Evolutionary conservation across 2,329 filamentous ascomycete genomes (phyloP).

Genomic region (Geoglossum cookeanum): DNA sequence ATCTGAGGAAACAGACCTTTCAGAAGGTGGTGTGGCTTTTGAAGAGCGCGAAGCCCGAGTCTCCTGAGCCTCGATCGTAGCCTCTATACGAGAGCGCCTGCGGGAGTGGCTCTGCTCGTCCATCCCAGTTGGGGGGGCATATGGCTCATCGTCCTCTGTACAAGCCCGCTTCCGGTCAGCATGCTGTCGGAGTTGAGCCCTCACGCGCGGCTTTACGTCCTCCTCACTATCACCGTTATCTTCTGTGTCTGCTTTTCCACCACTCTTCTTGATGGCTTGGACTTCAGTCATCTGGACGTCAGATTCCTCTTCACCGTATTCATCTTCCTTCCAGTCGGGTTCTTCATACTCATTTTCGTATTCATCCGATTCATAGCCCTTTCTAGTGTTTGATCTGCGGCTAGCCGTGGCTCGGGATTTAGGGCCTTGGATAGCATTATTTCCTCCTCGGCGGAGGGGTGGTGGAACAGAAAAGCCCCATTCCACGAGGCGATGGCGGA

Average conservation of each 20-base stretch:
- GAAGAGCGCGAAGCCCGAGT: not conserved
- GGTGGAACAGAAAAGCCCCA: constrained; percentile 27
- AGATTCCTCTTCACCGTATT: not conserved
- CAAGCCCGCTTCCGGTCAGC: not conserved
- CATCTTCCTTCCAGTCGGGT: not conserved
- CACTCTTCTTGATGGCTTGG: not conserved
- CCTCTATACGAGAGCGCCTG: not conserved
- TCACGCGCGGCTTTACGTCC: not conserved
- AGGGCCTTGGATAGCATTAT: not conserved
- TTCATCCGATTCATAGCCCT: not conserved
- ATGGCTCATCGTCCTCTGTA: not conserved
- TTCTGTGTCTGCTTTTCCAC: not conserved
- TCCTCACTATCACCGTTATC: not conserved
- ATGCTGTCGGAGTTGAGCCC: not conserved
- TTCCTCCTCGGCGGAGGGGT: not conserved
- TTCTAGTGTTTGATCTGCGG: not conserved
- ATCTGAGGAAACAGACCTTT: not conserved
- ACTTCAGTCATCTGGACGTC: not conserved
- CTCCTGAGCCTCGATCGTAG: not conserved
- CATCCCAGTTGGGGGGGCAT: not conserved
- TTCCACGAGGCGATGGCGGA: constrained; percentile 19
- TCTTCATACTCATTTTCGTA: not conserved
- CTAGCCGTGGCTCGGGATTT: not conserved
- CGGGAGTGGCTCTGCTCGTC: not conserved
- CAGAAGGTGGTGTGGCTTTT: not conserved